phyloP scores from a whole-genome alignment of 108 stramenopile species.

The Nitzschia inconspicua region DNA sequence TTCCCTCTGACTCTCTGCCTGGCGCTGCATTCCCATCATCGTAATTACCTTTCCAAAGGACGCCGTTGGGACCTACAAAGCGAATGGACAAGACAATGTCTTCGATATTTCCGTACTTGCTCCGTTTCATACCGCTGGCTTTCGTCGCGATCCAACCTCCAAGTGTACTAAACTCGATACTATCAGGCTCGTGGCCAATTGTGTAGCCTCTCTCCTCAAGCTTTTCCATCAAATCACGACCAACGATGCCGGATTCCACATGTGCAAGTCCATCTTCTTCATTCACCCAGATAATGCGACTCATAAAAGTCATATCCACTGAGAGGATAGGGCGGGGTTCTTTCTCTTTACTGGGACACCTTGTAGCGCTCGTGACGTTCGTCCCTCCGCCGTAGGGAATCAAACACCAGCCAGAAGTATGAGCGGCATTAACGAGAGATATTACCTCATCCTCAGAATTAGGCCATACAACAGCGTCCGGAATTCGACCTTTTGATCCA shows the following conservation, averaged over 20 bases:
- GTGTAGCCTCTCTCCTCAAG: slow-evolving; percentile 81
- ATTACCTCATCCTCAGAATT: slow-evolving; percentile 46
- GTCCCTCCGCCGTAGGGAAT: slow-evolving; percentile 96
- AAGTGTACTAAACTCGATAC: slow-evolving; percentile 92
- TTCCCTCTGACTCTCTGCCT: slow-evolving; percentile 74
- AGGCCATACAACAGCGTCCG: slow-evolving; percentile 84
- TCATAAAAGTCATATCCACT: slow-evolving; percentile 89
- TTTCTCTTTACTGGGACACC: slow-evolving; percentile 53
- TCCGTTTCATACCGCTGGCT: slow-evolving; percentile 95
- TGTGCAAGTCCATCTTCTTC: slow-evolving; percentile 82
- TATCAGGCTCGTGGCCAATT: slow-evolving; percentile 95
- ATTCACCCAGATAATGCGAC: slow-evolving; percentile 73
- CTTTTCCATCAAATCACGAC: slow-evolving; percentile 59
- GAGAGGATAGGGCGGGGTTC: slow-evolving; percentile 86
- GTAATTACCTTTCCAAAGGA: slow-evolving; percentile 47
- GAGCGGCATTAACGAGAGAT: slow-evolving; percentile 52
- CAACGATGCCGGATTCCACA: slow-evolving; percentile 89
- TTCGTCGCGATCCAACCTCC: slow-evolving; percentile 97
- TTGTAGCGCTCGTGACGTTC: slow-evolving; percentile 83
- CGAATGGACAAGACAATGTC: slow-evolving; percentile 86
- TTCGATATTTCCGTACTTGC: slow-evolving; percentile 95
- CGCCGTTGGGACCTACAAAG: slow-evolving; percentile 60
- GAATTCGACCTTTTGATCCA: slow-evolving; percentile 54
- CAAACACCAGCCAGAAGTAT: slow-evolving; percentile 63
- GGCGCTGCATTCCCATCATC: slow-evolving; percentile 26